Base-by-base conservation (phyloP, 169 alveolate genomes). In the Plasmodium coatneyi region DNA sequence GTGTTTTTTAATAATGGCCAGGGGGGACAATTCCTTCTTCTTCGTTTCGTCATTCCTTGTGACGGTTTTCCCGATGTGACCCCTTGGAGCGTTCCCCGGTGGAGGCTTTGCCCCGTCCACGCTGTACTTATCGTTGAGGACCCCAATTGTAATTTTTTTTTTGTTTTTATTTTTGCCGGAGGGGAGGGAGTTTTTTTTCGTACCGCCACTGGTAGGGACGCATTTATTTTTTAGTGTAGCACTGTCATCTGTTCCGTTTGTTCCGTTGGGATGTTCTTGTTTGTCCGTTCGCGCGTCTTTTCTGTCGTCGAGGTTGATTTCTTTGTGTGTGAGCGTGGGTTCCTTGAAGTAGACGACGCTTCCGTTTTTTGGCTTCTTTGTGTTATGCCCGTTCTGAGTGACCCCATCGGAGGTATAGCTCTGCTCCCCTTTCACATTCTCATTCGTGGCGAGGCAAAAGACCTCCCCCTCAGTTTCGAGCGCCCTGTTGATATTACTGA, bases 1-100 rank as follows among this genome's bases (percentile, higher is more conserved):
- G 70, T 84, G 93, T 28, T 84, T 84, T 36, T 84, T 84, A 36
- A 84, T 74, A 32, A 84, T 71, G 82, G 43, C 22, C 41, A 84
- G 79, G 5, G 93, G 84, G 16, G 83, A 74, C 34, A n/a, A 25
- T 52, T 84, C 86, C 43, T 19, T 34, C n/a, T 84, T 72, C 25
- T 84, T 56, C 46, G 43, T 83, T 36, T 70, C 54, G 43, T 83
- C 72, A 10, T 66, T 71, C 71, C 16, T 28, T 19, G 32, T 80
- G 83, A 25, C 19, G 32, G 39, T 7, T 72, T 72, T 14, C 9
- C 41, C 41, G 3, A n/a, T 22, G 82, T 36, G 22, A n/a, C 82
- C 52, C 16, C 52, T 72, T 30, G 34, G 43, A 14, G 34, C 41
- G 10, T 25, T 32, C 16, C 34, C 34, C 22, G 28, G 28, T 60